Evolutionary conservation across 129 eudicot species (phyloP).

Genomic region (Saposhnikovia divaricata): DNA sequence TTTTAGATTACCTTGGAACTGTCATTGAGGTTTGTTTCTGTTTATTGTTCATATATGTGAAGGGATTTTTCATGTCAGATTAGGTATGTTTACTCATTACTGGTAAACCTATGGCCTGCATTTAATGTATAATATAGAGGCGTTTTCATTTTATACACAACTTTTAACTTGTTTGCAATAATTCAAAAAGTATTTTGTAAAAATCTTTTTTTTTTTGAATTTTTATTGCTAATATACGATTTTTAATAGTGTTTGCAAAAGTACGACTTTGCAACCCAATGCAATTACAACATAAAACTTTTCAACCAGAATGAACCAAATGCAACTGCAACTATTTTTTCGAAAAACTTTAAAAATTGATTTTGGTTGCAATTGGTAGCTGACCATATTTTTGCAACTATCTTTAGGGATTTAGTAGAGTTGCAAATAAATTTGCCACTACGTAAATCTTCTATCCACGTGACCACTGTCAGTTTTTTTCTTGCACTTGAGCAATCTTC

Average conservation of each 20-base stretch:
- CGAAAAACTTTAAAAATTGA: not conserved
- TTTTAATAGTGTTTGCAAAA: not conserved
- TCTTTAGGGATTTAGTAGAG: not conserved
- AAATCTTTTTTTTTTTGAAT: not conserved
- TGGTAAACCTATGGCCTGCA: not conserved
- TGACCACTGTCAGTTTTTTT: not conserved
- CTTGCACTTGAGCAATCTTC: not conserved
- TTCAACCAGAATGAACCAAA: not conserved
- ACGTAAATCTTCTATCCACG: not conserved
- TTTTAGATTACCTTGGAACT: slow-evolving; percentile 85
- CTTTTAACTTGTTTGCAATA: not conserved
- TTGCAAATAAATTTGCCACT: not conserved
- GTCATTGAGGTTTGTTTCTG: slow-evolving; percentile 57
- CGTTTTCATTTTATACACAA: not conserved
- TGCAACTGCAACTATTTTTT: not conserved
- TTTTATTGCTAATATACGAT: not conserved
- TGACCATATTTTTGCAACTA: not conserved
- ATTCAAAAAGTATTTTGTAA: not conserved
- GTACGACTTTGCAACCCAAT: not conserved
- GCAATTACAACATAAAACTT: not conserved
- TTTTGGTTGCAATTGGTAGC: not conserved
- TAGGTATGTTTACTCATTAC: not conserved
- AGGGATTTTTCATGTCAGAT: not conserved
- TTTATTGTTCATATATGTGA: not conserved
- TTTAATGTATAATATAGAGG: not conserved